Base-by-base conservation (phyloP, 306 rosid species). In the Vigna angularis region DNA sequence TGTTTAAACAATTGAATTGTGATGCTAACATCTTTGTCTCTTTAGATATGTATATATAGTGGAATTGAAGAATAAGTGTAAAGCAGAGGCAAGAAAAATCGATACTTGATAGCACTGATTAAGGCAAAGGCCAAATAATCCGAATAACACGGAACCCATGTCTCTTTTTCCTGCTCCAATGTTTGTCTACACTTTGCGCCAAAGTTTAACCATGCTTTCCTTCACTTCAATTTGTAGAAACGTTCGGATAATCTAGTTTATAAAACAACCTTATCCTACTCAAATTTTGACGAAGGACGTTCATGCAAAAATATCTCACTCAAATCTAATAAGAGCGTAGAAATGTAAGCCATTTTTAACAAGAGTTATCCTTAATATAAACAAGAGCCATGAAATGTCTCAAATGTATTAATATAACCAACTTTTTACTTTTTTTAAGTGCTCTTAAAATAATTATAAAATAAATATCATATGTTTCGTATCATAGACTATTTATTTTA, bases 1-100 rank as follows among this genome's bases (percentile, higher is more conserved):
- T 18, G 38, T 61, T 30, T 61, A 56, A 74, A 67, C 70, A 67
- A 16, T 74, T 40, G 24, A 57, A 68, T 49, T 40, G 26, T 49
- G 52, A 15, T 75, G 61, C 40, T 16, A 50, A 59, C 12, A 45
- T 66, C 64, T 7, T 6, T 66, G 26, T 74, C 22, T 66, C 9
- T 16, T 10, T 26, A 12, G 28, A 72, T 26, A 16, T 55, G 7
- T 65, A 38, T 38, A 26, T 40, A 2, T 2, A 2, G 12, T 42
- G 3, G 47, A 55, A 59, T 62, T 66, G 9, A 17, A 68, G 51
- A 42, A 49, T 52, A 55, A 42, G 44, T 3, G 48, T 49, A 17
- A 38, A 36, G 66, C 50, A 68, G 66, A 36, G 49, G 38, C 18
- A 69, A 78, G 22, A 48, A 30, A 30, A 16, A 42, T 30, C 12